Evolutionary conservation across 768 basidiomycete species (phyloP).

Genomic region (Tricholoma sp.): DNA sequence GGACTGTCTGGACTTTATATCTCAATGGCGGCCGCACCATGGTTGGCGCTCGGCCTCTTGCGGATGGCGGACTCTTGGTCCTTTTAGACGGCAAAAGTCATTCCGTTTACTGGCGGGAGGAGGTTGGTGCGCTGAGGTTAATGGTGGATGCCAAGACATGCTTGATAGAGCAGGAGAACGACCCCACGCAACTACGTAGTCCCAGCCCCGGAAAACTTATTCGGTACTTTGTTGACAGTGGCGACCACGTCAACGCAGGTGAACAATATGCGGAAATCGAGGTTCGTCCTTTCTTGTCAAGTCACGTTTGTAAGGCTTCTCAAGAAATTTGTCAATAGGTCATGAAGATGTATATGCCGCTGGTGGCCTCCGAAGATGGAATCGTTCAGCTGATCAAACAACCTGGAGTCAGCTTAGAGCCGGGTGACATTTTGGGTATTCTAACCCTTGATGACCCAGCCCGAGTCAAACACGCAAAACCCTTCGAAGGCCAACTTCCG

Average conservation of each 20-base stretch:
- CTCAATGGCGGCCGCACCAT: constrained; percentile 91
- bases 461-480: constrained; percentile 97
- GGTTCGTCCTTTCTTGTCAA: constrained; percentile 36
- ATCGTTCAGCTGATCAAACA: constrained; percentile 95
- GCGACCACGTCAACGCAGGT: constrained; percentile 95
- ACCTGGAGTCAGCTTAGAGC: constrained; percentile 93
- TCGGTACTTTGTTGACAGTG: constrained; percentile 91
- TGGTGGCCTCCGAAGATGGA: constrained; percentile 92
- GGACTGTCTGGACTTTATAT: constrained; percentile 88
- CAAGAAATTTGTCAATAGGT: constrained; percentile 40
- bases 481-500: constrained; percentile 92
- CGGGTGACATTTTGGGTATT: constrained; percentile 96
- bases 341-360: constrained; percentile 99
- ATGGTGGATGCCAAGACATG: constrained; percentile 98
- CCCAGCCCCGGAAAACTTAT: constrained; percentile 97
- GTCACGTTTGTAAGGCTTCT: neutral
- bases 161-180: constrained; percentile 98
- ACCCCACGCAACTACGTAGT: constrained; percentile 93
- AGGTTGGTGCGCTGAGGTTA: constrained; percentile 87
- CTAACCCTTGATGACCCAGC: constrained; percentile 93
- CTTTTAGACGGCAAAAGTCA: constrained; percentile 92
- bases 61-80: constrained; percentile 92
- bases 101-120: constrained; percentile 97
- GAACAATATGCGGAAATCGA: constrained; percentile 99
- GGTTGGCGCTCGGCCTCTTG: constrained; percentile 88